Evolutionary conservation across 306 rosid genomes (phyloP).

Genomic region (Ormosia semicastrata): DNA sequence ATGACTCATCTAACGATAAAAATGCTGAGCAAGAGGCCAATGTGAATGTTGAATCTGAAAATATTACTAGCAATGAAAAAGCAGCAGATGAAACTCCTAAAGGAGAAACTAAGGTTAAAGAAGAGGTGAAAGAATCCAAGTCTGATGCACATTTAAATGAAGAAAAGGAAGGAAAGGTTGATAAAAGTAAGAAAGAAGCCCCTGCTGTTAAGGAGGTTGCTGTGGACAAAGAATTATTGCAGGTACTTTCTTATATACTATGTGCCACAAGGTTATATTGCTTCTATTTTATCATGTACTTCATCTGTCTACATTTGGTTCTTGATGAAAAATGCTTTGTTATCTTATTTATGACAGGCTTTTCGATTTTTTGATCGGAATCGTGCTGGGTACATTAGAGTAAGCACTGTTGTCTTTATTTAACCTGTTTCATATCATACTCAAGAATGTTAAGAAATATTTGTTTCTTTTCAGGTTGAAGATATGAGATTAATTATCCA

Average conservation of each 20-base stretch:
- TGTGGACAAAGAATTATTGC: constrained; percentile 76
- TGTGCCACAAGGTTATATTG: neutral
- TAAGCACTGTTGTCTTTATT: constrained; percentile 15
- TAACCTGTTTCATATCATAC: neutral
- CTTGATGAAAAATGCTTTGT: neutral
- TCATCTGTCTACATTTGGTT: neutral
- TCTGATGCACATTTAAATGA: constrained; percentile 33
- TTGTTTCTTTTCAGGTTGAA: constrained; percentile 69
- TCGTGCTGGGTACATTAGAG: constrained; percentile 81
- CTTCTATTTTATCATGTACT: neutral
- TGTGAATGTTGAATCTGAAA: constrained; percentile 42
- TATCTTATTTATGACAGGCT: constrained; percentile 61
- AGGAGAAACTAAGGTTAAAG: constrained; percentile 42
- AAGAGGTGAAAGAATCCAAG: constrained; percentile 42
- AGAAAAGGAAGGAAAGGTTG: constrained; percentile 49
- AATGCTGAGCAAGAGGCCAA: constrained; percentile 40
- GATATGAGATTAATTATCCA: constrained; percentile 84
- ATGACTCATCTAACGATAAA: constrained; percentile 44
- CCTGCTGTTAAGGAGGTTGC: constrained; percentile 46
- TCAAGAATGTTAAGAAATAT: constrained; percentile 4
- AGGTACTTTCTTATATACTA: constrained; percentile 46
- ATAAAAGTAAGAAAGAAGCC: constrained; percentile 52
- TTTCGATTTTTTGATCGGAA: constrained; percentile 90
- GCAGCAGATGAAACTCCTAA: constrained; percentile 40
- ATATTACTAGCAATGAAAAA: constrained; percentile 36